Conservation (phyloP, 805 yeast genomes). For the Metschnikowia anglica region DNA sequence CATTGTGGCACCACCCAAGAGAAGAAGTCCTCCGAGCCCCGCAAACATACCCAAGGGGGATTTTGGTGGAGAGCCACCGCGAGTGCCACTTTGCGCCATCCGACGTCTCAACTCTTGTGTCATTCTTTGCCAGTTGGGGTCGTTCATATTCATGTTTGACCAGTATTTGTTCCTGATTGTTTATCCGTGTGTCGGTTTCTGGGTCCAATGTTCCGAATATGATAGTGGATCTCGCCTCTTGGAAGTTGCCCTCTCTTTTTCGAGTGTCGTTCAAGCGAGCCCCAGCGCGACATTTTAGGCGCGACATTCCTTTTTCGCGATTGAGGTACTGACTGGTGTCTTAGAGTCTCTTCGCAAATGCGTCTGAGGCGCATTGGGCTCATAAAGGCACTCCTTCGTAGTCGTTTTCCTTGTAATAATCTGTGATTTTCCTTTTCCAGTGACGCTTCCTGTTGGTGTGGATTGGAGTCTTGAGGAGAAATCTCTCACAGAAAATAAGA, state of each 20-base stretch:
- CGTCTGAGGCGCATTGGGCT: too few species aligned
- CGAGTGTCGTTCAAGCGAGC: background rate
- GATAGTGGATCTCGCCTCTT: constrained; percentile 3
- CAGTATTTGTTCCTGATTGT: background rate
- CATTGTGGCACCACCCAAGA: constrained; percentile 41
- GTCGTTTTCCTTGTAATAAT: constrained; percentile 58
- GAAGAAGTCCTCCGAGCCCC: constrained; percentile 42
- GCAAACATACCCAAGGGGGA: constrained; percentile 40
- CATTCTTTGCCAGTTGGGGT: constrained; percentile 41
- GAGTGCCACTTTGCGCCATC: constrained; percentile 23
- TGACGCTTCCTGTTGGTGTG: constrained; percentile 64
- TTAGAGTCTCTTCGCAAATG: background rate
- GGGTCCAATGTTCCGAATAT: background rate
- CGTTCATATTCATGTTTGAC: constrained; percentile 32
- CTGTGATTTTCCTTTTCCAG: constrained; percentile 57
- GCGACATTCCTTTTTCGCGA: constrained; percentile 9
- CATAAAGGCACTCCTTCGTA: constrained; percentile 87
- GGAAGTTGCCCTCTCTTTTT: constrained; percentile 5
- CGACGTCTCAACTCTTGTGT: constrained; percentile 44
- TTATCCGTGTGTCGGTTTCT: background rate
- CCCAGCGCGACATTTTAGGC: constrained; percentile 3
- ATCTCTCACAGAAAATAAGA: constrained; percentile 53
- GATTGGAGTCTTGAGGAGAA: constrained; percentile 61
- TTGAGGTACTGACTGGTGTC: too few species aligned
- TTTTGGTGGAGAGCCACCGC: constrained; percentile 32